phyloP scores from a whole-genome alignment of 2,329 filamentous ascomycete species.

The Fusarium sp. region DNA sequence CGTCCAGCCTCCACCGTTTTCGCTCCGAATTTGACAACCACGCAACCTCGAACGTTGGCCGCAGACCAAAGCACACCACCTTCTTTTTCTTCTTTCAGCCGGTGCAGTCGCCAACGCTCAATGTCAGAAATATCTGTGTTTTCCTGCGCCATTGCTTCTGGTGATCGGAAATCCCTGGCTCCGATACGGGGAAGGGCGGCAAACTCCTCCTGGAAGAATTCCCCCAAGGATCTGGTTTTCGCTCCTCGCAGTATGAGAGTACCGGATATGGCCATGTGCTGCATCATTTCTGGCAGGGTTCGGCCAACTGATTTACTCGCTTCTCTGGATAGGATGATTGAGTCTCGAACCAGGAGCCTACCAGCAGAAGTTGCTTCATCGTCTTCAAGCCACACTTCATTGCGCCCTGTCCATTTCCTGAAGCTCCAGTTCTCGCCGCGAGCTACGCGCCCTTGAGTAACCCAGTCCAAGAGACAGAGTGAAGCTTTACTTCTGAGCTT shows the following conservation, averaged over 20 bases:
- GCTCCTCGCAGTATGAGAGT: conserved; percentile 86
- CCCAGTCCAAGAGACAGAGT: conserved; percentile 92
- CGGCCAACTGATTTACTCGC: conserved; percentile 56
- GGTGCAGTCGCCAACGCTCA: conserved; percentile 66
- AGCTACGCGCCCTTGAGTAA: conserved; percentile 86
- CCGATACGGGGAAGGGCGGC: conserved; percentile 83
- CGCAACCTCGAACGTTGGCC: conserved; percentile 82
- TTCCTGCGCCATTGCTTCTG: conserved; percentile 60
- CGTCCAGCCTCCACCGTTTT: conserved; percentile 83
- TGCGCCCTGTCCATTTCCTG: conserved; percentile 81
- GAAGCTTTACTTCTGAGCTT: conserved; percentile 68
- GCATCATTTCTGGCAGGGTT: conserved; percentile 73
- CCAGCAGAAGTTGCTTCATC: conserved; percentile 52
- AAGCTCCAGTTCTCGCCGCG: conserved; percentile 92
- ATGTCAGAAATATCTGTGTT: conserved; percentile 55
- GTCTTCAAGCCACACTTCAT: conserved; percentile 79
- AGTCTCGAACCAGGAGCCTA: conserved; percentile 85
- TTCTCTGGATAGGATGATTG: conserved; percentile 77
- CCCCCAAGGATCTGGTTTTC: conserved; percentile 72
- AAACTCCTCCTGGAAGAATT: conserved; percentile 86
- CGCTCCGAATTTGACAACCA: conserved; percentile 92
- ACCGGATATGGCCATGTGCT: conserved; percentile 81
- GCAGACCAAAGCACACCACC: conserved; percentile 83
- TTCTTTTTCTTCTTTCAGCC: conserved; percentile 69
- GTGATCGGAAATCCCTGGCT: conserved; percentile 78